Evolutionary conservation across 306 rosid species (phyloP).

Genomic region (Calophaca sinica): DNA sequence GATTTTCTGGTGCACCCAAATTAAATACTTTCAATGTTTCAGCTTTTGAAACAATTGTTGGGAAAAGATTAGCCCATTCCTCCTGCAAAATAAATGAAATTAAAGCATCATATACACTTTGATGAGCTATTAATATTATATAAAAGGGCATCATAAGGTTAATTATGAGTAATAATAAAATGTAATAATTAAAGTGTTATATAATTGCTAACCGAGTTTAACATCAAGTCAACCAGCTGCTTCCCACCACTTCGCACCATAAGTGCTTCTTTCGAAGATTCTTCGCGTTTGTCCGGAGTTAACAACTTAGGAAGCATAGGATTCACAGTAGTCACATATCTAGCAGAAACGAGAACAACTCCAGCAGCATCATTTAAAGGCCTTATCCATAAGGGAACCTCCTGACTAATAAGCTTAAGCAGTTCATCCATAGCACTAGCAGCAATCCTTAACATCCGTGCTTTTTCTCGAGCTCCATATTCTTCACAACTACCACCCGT

Average conservation of each 20-base stretch:
- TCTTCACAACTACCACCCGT: no score
- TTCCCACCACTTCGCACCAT: constrained; percentile 48
- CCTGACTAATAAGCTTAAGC: constrained; percentile 44
- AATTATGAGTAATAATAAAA: neutral
- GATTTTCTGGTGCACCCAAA: constrained; percentile 45
- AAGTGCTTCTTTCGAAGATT: constrained; percentile 63
- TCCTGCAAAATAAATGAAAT: constrained; percentile 36
- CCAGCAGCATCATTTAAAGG: constrained; percentile 37
- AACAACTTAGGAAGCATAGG: no score
- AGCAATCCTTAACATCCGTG: constrained; percentile 52
- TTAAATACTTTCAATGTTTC: constrained; percentile 54
- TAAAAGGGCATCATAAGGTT: no score
- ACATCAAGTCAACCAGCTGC: constrained; percentile 57
- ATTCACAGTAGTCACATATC: no score
- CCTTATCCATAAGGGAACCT: constrained; percentile 56
- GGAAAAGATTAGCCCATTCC: constrained; percentile 59
- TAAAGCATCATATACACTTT: no score
- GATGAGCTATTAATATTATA: no score
- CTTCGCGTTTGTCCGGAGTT: constrained; percentile 33
- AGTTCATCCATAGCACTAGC: constrained; percentile 54
- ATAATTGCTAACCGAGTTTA: constrained; percentile 53
- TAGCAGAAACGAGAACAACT: constrained; percentile 50
- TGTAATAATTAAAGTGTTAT: no score
- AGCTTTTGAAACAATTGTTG: constrained; percentile 61
- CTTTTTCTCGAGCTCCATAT: constrained; percentile 40